Conservation (phyloP, 1,284 basidiomycete species). For the Ustilago bromivora region DNA sequence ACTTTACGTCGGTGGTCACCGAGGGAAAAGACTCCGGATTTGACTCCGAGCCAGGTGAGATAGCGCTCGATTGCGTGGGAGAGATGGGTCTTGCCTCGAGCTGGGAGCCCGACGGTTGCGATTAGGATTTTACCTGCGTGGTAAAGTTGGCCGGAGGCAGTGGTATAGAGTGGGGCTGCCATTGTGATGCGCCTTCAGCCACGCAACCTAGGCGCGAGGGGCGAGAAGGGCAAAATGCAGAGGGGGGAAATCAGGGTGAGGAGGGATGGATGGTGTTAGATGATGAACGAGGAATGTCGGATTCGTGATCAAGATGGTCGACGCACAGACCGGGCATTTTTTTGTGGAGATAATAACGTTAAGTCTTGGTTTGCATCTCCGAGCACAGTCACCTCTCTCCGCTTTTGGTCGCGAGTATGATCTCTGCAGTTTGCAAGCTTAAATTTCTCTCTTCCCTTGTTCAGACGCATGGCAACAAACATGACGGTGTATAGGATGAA, state of each 20-base stretch:
- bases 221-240: not conserved
- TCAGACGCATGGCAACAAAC: too few relatives aligned
- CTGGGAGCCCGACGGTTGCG: conserved; percentile 87
- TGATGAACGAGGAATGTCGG: not conserved
- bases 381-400: not conserved
- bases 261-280: not conserved
- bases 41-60: conserved; percentile 96
- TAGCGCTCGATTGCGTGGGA: conserved; percentile 95
- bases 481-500: too few relatives aligned
- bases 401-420: not conserved
- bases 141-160: conserved; percentile 78
- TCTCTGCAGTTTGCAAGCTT: not conserved
- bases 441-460: too few relatives aligned
- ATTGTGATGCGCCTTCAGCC: conserved; percentile 62
- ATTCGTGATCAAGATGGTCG: not conserved
- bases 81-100: conserved; percentile 92
- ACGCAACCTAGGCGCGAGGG: not conserved
- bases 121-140: conserved; percentile 96
- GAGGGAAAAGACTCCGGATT: conserved; percentile 90
- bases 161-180: conserved; percentile 63
- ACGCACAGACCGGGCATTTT: conserved; percentile 15
- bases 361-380: conserved; percentile 1
- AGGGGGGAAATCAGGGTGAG: not conserved
- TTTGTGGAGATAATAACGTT: conserved; percentile 12
- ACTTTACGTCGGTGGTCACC: conserved; percentile 94